Base-by-base conservation (phyloP, 2,329 filamentous ascomycete species). In the Calonectria leucothoes region DNA sequence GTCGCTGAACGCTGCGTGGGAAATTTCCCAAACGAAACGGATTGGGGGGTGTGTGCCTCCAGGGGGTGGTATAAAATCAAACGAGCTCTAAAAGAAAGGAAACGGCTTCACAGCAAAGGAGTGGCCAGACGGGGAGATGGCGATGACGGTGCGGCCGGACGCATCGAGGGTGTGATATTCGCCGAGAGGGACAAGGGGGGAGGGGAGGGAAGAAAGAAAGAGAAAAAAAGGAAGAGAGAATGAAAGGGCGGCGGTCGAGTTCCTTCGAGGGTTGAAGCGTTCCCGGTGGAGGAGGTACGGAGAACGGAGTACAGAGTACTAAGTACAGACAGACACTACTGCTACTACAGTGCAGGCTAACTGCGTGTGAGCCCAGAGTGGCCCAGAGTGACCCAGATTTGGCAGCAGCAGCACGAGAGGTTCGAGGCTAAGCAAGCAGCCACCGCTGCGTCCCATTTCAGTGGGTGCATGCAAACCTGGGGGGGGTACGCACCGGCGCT, bases 41-140 rank as follows among this genome's bases (percentile, higher is more conserved):
- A 76, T 72, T 31, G 48, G 23, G 76, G 78, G 76, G 76, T 76
- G 73, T 57, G 48, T 66, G 55, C 75, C 69, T 78, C 75, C 78
- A 81, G 75, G 78, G 75, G 75, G 73, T 49, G 31, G 67, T 63
- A 39, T 59, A 69, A 69, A 63, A 59, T 69, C 67, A 64, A 69
- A 69, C 55, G 67, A 63, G 45, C 45, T 70, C 68, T 78, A 78
- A 73, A 69, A 77, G 74, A 79, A 77, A 72, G 69, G 66, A 74
- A 77, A 79, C 74, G 74, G 75, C 77, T 76, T 80, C 80, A 82
- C 80, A 77, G 74, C 75, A 78, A 80, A 78, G 71, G 74, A 81
- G 75, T 72, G 78, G 74, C 77, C 73, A 75, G 72, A 77, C 66
- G 71, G 75, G 71, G 75, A 65, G 73, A 77, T 51, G 66, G 69